A percentile compares a stretch with the other conserved stretches of the same genome.
These are phyloP conservation scores for Fusarium buharicum DNA, from an alignment of 2,329 filamentous ascomycete genomes.

Conservation along the genomic window DNA sequence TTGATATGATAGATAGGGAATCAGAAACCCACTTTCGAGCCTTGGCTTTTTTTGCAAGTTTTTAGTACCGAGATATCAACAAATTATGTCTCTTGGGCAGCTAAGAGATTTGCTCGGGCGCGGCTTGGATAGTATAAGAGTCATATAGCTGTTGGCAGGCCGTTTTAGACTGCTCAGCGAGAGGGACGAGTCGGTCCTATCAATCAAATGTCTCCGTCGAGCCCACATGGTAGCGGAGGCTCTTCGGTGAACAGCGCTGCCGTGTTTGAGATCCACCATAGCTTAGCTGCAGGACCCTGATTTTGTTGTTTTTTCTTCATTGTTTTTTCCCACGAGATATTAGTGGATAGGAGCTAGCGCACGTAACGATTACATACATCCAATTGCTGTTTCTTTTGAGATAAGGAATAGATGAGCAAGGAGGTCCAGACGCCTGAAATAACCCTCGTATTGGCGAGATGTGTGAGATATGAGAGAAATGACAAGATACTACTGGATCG, in stretches of 20 bases:
- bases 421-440: conserved; percentile 17
- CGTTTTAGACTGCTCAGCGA: conserved; percentile 22
- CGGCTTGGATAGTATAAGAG: conserved; percentile 29
- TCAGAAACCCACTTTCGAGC: conserved; percentile 26
- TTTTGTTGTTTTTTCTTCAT: conserved; percentile 24
- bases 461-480: conserved; percentile 12
- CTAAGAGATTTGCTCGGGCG: conserved; percentile 22
- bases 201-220: conserved; percentile 30
- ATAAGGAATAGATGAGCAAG: conserved; percentile 16
- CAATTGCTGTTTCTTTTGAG: conserved; percentile 30
- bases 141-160: conserved; percentile 34
- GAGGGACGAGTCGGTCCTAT: conserved; percentile 38
- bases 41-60: conserved; percentile 19
- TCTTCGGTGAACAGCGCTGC: conserved; percentile 41
- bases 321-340: conserved; percentile 19
- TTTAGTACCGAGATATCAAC: conserved; percentile 18
- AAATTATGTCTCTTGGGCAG: conserved; percentile 15
- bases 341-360: conserved; percentile 35
- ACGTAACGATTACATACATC: conserved; percentile 41
- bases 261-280: conserved; percentile 29
- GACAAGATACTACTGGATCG: background rate
- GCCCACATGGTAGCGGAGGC: conserved; percentile 45
- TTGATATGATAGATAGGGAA: conserved; percentile 22
- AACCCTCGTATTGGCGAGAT: background rate
- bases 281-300: conserved; percentile 40